phyloP scores from a whole-genome alignment of 2,329 filamentous ascomycete genomes.

The Thielaviopsis punctulata region DNA sequence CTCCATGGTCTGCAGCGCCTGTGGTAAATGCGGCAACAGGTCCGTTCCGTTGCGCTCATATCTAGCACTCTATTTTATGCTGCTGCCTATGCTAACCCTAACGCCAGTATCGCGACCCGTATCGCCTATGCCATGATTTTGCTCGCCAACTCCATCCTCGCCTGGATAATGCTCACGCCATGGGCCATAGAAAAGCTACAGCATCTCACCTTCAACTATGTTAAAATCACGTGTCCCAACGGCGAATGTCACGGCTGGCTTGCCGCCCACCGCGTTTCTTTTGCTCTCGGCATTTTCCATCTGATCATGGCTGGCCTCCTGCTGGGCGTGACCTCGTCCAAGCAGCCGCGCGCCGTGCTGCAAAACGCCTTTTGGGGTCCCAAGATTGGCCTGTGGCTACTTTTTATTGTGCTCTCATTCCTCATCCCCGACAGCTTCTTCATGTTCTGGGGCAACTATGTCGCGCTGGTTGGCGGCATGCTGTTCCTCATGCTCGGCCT shows the following conservation, averaged over 20 bases:
- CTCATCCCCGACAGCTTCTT: slow-evolving; percentile 93
- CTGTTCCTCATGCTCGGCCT: slow-evolving; percentile 86
- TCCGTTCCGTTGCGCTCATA: slow-evolving; percentile 21
- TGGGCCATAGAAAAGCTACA: slow-evolving; percentile 96
- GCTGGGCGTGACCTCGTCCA: slow-evolving; percentile 72
- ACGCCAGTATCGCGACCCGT: slow-evolving; percentile 70
- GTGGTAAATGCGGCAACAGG: slow-evolving; percentile 95
- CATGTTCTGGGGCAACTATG: slow-evolving; percentile 87
- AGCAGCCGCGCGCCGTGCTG: slow-evolving; percentile 68
- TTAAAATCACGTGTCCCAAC: slow-evolving; percentile 82
- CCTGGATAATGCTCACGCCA: slow-evolving; percentile 97
- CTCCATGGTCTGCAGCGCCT: slow-evolving; percentile 86
- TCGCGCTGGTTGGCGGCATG: slow-evolving; percentile 75
- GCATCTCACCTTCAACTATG: slow-evolving; percentile 82
- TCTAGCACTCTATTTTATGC: background rate
- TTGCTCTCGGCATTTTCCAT: slow-evolving; percentile 88
- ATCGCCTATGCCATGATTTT: slow-evolving; percentile 92
- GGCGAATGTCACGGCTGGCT: slow-evolving; percentile 91
- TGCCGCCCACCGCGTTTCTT: slow-evolving; percentile 94
- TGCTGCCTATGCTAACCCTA: slow-evolving; percentile 13
- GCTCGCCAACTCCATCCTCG: slow-evolving; percentile 87
- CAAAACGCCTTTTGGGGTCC: slow-evolving; percentile 99
- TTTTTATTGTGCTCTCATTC: slow-evolving; percentile 77
- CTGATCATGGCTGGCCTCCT: slow-evolving; percentile 69
- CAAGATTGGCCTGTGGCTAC: slow-evolving; percentile 80